These are phyloP conservation scores for Kalaharituber pfeilii DNA, from an alignment of 2,329 filamentous ascomycete species.

Conservation along the genomic window DNA sequence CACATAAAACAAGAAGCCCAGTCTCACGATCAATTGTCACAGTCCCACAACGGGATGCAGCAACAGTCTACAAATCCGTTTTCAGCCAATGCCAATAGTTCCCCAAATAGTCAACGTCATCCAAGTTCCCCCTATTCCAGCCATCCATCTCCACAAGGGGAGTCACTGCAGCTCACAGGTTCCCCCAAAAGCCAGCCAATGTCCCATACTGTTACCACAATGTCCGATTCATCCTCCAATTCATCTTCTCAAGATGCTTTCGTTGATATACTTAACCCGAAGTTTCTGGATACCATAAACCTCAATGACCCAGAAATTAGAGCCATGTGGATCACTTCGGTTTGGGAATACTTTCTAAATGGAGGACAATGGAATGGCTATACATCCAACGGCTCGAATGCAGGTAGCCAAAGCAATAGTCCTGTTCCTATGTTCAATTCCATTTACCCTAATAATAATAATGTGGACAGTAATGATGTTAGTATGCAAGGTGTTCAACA, in stretches of 20 bases:
- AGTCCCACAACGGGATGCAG: too few species aligned
- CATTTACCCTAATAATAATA: neutral
- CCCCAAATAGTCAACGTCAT: neutral
- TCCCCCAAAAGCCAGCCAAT: conserved; percentile 11
- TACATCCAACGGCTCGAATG: neutral
- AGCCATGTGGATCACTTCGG: conserved; percentile 18
- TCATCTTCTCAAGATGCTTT: conserved; percentile 7
- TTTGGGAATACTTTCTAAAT: conserved; percentile 18
- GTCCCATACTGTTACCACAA: conserved; percentile 11
- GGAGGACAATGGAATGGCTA: conserved; percentile 7
- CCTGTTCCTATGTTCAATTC: neutral
- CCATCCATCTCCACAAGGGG: neutral
- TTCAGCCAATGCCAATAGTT: neutral
- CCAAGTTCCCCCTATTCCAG: neutral
- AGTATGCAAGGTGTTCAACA: neutral
- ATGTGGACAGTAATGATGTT: neutral
- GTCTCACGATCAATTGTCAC: conserved; percentile 9
- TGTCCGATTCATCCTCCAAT: conserved; percentile 10
- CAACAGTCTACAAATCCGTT: neutral
- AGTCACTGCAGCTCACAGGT: neutral
- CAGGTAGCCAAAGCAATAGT: neutral
- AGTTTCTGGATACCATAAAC: conserved; percentile 17
- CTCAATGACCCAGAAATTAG: conserved; percentile 18
- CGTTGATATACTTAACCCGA: conserved; percentile 16
- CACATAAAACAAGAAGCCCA: conserved; percentile 5